These are phyloP conservation scores for Papilionanthe hybrid DNA, from an alignment of 116 monocot species.

Conservation along the genomic window DNA sequence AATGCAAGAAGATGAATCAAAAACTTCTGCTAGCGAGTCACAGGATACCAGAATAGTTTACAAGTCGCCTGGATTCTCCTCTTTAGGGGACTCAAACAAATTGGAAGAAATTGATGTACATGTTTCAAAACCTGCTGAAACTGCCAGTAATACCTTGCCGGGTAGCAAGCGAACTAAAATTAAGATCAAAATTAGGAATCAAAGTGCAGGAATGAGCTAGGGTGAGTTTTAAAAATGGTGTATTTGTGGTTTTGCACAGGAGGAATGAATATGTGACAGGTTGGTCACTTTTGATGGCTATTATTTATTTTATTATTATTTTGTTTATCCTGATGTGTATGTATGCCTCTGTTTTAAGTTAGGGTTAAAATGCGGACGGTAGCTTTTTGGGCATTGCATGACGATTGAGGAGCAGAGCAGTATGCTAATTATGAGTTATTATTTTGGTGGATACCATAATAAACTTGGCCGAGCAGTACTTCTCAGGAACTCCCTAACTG, in stretches of 20 bases:
- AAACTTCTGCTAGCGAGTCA: not conserved
- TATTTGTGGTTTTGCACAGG: not conserved
- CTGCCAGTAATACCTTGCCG: not conserved
- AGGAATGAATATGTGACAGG: not conserved
- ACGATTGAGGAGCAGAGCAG: no score
- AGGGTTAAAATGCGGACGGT: not conserved
- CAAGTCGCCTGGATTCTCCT: not conserved
- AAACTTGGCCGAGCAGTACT: no score
- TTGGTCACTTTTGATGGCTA: not conserved
- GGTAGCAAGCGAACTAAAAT: slow-evolving; percentile 1
- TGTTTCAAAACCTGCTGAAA: not conserved
- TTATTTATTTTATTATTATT: not conserved
- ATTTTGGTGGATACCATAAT: no score
- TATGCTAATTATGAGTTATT: no score
- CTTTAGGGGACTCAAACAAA: not conserved
- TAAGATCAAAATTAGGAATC: slow-evolving; percentile 6
- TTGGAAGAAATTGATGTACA: not conserved
- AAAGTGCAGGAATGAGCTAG: not conserved
- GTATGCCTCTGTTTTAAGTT: not conserved
- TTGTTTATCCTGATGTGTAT: not conserved
- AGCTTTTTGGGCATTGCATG: not conserved
- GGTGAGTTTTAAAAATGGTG: not conserved
- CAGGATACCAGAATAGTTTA: not conserved
- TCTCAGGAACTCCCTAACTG: no score
- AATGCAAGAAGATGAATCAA: not conserved